Evolutionary conservation across 1,284 basidiomycete species (phyloP), one percentile per base, ranked within the genome.

Genomic region (Blastosporella zonata): DNA sequence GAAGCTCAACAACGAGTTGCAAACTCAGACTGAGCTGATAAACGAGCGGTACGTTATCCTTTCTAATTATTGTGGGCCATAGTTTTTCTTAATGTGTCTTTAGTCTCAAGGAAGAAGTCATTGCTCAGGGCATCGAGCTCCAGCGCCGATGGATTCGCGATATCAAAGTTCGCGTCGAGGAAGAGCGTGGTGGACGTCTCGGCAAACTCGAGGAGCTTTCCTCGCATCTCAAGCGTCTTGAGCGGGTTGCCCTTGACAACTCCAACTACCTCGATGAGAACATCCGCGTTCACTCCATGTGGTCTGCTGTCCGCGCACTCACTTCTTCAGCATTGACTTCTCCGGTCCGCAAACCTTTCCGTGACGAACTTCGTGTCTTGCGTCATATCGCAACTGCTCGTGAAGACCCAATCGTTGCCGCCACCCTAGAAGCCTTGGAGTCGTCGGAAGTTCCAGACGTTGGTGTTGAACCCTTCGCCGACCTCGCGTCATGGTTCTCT

Each of bases 61-160:
- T 20, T 33, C 22, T 31, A 17, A 9, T 15, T 37, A 35, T 40
- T 56, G 35, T 37, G 53, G 13, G 18, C 29, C 25, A 50, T 4
- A 8, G 5, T 6, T 21, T 46, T 37, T 47, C 23, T 53, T 7
- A 45, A 7, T 0, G 15, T 9, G 29, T 31, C 35, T 48, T 20
- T 48, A 94, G 94, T 39, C 77, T 99, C 55, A 91, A 89, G 65
- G 92, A 97, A 65, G 95, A 97, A 66, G 93, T 99, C 50, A 81
- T 98, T 40, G 88, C 93, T 3, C 95, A 98, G 67, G 96, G 95
- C 18, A 93, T 99, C 59, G 96, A 98, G 72, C 83, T 98, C 38
- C 96, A 99, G 67, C 84, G 94, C 44, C 81, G 92, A 55, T 99
- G 96, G 95, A 90, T 98, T 50, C 84, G 91, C 38, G 93, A 97